A percentile compares a stretch with the other conserved stretches of the same genome.
These are phyloP conservation scores for Tricholoma terreum DNA, from an alignment of 768 basidiomycete genomes.

Conservation along the genomic window DNA sequence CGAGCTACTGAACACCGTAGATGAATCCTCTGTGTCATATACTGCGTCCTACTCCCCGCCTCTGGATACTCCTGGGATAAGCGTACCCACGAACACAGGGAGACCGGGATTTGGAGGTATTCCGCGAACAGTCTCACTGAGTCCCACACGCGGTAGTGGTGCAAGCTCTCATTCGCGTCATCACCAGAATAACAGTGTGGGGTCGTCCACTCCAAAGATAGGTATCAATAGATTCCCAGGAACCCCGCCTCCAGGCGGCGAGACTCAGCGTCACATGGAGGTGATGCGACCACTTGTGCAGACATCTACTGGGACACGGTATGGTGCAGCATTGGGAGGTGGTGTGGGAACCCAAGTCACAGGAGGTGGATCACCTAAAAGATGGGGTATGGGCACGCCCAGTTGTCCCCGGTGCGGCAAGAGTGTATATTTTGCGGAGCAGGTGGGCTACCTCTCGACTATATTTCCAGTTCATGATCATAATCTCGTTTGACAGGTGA, in stretches of 20 bases:
- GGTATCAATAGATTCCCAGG: neutral
- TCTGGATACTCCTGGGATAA: slow-evolving; percentile 22
- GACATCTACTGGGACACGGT: slow-evolving; percentile 61
- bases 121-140: slow-evolving; percentile 55
- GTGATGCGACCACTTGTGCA: slow-evolving; percentile 24
- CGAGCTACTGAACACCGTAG: slow-evolving; percentile 18
- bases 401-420: slow-evolving; percentile 66
- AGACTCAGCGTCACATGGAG: neutral
- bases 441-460: slow-evolving; percentile 36
- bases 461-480: neutral
- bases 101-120: slow-evolving; percentile 44
- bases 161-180: slow-evolving; percentile 10
- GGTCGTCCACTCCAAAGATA: neutral
- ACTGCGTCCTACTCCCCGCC: slow-evolving; percentile 1
- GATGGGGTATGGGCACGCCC: slow-evolving; percentile 59
- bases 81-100: slow-evolving; percentile 40
- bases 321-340: slow-evolving; percentile 53
- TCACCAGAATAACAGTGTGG: slow-evolving; percentile 20
- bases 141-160: slow-evolving; percentile 28
- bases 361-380: slow-evolving; percentile 37
- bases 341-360: slow-evolving; percentile 30
- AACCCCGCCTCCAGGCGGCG: slow-evolving; percentile 9
- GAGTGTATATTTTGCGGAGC: slow-evolving; percentile 85
- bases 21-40: neutral
- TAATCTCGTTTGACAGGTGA: slow-evolving; percentile 50